These are phyloP conservation scores for Fraxinus floribunda DNA, from an alignment of 305 asterid species.

Conservation along the genomic window DNA sequence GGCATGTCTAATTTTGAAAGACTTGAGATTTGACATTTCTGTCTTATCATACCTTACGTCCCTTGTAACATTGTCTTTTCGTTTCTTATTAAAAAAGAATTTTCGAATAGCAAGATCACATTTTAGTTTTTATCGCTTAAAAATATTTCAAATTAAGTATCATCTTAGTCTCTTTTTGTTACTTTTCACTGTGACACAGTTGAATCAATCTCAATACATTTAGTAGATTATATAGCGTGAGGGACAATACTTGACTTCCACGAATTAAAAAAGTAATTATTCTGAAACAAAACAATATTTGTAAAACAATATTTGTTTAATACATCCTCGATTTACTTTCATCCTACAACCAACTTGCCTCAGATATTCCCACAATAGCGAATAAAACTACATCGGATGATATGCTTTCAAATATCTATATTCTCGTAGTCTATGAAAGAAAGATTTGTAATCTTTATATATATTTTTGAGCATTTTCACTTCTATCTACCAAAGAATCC, in stretches of 20 bases:
- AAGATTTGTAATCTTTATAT: not conserved
- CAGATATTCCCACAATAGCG: too few relatives aligned
- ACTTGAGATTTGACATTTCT: not conserved
- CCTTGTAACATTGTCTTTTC: too few relatives aligned
- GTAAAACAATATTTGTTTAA: too few relatives aligned
- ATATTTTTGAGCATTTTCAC: not conserved
- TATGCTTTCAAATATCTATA: too few relatives aligned
- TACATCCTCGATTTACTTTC: too few relatives aligned
- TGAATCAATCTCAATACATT: not conserved
- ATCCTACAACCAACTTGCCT: too few relatives aligned
- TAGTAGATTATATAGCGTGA: not conserved
- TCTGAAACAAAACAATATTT: too few relatives aligned
- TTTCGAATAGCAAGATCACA: not conserved
- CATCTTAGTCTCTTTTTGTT: not conserved
- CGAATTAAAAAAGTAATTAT: not conserved
- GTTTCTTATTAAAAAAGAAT: too few relatives aligned
- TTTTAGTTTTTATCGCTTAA: too few relatives aligned
- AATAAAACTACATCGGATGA: too few relatives aligned
- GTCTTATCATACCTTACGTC: not conserved
- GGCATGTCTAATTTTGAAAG: not conserved
- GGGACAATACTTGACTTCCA: not conserved
- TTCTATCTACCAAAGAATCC: not conserved
- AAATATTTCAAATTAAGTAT: not conserved
- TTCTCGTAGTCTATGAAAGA: not conserved
- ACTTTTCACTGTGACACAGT: too few relatives aligned